Conservation (phyloP, 768 basidiomycete species). For the Boletus edulis region DNA sequence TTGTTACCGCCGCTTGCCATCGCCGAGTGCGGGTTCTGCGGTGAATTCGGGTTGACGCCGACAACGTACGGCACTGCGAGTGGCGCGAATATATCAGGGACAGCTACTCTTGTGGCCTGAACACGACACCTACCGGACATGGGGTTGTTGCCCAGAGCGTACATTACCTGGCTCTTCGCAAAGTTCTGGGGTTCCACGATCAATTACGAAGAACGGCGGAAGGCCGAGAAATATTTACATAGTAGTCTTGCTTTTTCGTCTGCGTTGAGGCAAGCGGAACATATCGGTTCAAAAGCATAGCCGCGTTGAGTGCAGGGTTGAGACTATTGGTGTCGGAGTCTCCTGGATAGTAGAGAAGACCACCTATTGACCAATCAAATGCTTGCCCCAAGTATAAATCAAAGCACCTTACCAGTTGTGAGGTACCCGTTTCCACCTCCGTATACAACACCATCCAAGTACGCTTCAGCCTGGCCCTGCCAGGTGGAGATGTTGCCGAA, state of each 20-base stretch:
- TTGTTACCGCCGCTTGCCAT: conserved; percentile 82
- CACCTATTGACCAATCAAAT: conserved; percentile 45
- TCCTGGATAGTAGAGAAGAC: conserved; percentile 77
- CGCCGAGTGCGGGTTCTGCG: conserved; percentile 87
- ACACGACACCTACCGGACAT: conserved; percentile 62
- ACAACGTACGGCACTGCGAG: conserved; percentile 61
- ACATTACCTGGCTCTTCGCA: conserved; percentile 76
- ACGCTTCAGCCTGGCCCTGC: conserved; percentile 67
- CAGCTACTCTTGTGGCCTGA: background rate
- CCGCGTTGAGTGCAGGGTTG: conserved; percentile 85
- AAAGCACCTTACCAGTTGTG: conserved; percentile 53
- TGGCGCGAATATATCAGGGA: background rate
- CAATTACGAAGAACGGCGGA: background rate
- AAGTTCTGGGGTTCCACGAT: conserved; percentile 47
- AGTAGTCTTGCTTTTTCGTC: conserved; percentile 57
- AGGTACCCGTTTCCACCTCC: conserved; percentile 50
- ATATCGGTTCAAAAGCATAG: conserved; percentile 80
- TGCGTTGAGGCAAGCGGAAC: conserved; percentile 66
- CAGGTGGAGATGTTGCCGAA: conserved; percentile 64
- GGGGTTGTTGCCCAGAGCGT: conserved; percentile 83
- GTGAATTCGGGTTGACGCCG: conserved; percentile 87
- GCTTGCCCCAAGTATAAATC: background rate
- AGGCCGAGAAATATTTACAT: conserved; percentile 38
- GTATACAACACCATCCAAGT: conserved; percentile 71
- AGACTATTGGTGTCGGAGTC: conserved; percentile 79